Evolutionary conservation across 192 early-diverging fungal genomes (phyloP).

Genomic region (Umbelopsis ramanniana): DNA sequence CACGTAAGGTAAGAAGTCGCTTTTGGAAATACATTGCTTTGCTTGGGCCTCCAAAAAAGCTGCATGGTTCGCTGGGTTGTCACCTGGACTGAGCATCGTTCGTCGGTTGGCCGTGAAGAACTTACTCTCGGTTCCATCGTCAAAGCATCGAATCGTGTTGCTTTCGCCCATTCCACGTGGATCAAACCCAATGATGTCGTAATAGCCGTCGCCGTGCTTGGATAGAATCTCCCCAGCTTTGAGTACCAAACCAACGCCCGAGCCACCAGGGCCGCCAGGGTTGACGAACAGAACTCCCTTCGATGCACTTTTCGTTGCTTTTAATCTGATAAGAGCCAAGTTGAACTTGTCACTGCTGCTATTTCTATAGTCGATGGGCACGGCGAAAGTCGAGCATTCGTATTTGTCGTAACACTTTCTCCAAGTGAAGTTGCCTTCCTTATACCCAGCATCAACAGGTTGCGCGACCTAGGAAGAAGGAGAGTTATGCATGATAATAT

Average conservation of each 20-base stretch:
- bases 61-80: constrained; percentile 3
- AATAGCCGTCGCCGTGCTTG: constrained; percentile 26
- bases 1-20: constrained; percentile 40
- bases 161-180: constrained; percentile 44
- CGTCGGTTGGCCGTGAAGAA: not conserved
- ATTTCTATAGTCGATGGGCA: constrained; percentile 12
- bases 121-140: constrained; percentile 18
- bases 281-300: constrained; percentile 5
- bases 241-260: constrained; percentile 31
- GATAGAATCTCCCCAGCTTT: constrained; percentile 22
- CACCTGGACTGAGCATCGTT: not conserved
- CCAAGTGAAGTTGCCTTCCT: constrained; percentile 18
- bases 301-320: not conserved
- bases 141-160: constrained; percentile 13
- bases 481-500: no score
- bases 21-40: constrained; percentile 28
- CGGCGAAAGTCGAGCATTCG: not conserved
- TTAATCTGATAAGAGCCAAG: not conserved
- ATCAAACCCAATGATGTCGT: constrained; percentile 47
- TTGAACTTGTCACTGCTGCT: not conserved
- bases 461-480: no score
- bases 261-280: constrained; percentile 47
- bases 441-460: not conserved
- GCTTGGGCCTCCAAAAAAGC: constrained; percentile 14
- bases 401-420: constrained; percentile 3